phyloP scores from a whole-genome alignment of 345 rosid genomes.

The Populus tremula region DNA sequence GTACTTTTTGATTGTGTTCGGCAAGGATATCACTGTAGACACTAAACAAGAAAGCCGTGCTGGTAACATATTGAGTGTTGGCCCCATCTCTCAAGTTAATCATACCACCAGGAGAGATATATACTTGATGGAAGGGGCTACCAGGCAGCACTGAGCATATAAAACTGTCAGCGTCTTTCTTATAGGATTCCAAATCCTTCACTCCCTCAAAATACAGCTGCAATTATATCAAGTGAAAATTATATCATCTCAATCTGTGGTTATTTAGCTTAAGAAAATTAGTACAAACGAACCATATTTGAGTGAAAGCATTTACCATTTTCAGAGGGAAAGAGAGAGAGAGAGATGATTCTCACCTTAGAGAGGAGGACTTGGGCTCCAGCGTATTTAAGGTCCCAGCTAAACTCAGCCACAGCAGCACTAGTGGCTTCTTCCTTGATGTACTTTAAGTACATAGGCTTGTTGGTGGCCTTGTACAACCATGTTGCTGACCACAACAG shows the following conservation, averaged over 20 bases:
- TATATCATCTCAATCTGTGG: neutral
- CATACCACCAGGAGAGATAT: conserved; percentile 54
- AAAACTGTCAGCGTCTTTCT: conserved; percentile 66
- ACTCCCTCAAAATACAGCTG: conserved; percentile 57
- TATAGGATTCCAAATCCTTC: conserved; percentile 39
- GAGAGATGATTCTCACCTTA: conserved; percentile 35
- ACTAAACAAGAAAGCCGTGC: conserved; percentile 52
- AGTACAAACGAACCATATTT: no score
- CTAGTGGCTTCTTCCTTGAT: conserved; percentile 53
- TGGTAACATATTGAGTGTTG: conserved; percentile 73
- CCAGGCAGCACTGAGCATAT: conserved; percentile 69
- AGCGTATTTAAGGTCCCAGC: conserved; percentile 93
- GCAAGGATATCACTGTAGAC: conserved; percentile 54
- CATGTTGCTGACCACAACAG: conserved; percentile 93
- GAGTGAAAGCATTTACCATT: neutral
- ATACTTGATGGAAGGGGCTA: conserved; percentile 68
- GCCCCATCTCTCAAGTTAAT: conserved; percentile 84
- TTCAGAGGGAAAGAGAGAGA: neutral
- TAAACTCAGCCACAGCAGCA: conserved; percentile 69
- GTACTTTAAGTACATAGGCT: conserved; percentile 37
- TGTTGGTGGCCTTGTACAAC: conserved; percentile 63
- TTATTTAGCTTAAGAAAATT: neutral
- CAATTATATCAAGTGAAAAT: conserved; percentile 13
- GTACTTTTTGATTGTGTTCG: conserved; percentile 40
- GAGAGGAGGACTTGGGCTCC: conserved; percentile 75